Percentiles rank a stretch among this genome's conserved stretches.
Conservation (phyloP, 2,329 filamentous ascomycete species). For the Alternaria sp. region DNA sequence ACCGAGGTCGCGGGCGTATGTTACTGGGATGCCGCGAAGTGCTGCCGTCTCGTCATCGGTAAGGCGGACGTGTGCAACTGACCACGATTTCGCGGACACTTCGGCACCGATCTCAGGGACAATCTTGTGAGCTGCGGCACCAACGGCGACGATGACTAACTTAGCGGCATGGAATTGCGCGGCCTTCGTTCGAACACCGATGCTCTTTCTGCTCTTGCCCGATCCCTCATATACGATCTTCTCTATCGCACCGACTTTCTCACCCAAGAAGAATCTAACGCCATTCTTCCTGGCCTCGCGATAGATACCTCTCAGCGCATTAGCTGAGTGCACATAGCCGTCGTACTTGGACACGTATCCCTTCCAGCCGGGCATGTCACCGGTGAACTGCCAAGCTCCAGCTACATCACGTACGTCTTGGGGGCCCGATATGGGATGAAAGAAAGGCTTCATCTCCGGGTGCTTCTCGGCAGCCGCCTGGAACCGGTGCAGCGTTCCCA, state of each 20-base stretch:
- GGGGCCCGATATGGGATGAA: slow-evolving; percentile 16
- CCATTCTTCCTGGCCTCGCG: slow-evolving; percentile 52
- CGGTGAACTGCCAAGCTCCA: slow-evolving; percentile 53
- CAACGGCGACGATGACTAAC: slow-evolving; percentile 59
- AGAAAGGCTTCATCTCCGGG: slow-evolving; percentile 50
- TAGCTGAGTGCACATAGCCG: slow-evolving; percentile 63
- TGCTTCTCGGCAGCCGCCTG: slow-evolving; percentile 50
- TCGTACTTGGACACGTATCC: slow-evolving; percentile 66
- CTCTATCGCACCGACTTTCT: slow-evolving; percentile 46
- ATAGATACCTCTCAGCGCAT: slow-evolving; percentile 58
- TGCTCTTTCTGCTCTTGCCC: slow-evolving; percentile 31
- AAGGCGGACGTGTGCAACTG: slow-evolving; percentile 65
- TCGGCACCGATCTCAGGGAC: slow-evolving; percentile 58
- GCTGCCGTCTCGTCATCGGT: slow-evolving; percentile 60
- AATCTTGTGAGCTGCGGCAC: slow-evolving; percentile 57
- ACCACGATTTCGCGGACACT: slow-evolving; percentile 64
- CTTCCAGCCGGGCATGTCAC: slow-evolving; percentile 59
- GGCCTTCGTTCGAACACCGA: slow-evolving; percentile 48
- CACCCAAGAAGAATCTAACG: slow-evolving; percentile 54
- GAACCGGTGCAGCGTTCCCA: slow-evolving; percentile 54
- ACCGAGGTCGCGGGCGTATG: slow-evolving; percentile 66
- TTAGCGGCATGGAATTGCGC: slow-evolving; percentile 47
- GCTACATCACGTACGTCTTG: slow-evolving; percentile 53
- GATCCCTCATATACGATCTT: slow-evolving; percentile 50
- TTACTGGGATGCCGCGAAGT: slow-evolving; percentile 65